Base-by-base conservation (phyloP, 306 rosid genomes). In the Fragaria iinumae region DNA sequence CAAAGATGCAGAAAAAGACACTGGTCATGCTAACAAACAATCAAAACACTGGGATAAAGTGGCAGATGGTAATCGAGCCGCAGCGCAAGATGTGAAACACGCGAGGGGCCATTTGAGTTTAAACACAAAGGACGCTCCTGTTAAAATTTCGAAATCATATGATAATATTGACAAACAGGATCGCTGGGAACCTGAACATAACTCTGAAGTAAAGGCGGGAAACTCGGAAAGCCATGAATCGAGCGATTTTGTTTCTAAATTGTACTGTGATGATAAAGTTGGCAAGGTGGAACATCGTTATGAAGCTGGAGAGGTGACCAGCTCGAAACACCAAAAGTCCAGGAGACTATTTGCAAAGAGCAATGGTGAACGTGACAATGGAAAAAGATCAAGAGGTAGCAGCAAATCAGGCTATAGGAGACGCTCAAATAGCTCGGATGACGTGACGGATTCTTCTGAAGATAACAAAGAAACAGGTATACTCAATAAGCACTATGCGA, bases 181-280 rank as follows among this genome's bases (percentile, higher is more conserved):
- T 64, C 79, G 76, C 48, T 77, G 73, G 79, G 82, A 82, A 50
- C 75, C 85, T 8, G 79, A 82, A 50, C 74, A 34, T 63, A 71
- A 38, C 6, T 60, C 11, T 47, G 23, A 20, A 43, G 29, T 21
- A n/a, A 72, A 49, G 23, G 77, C 36, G 18, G 39, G 59, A 55
- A 77, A 59, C 57, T 55, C 3, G 5, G 64, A 34, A 43, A 52
- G 47, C 36, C 2, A 25, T 12, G 53, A 67, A 55, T 39, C 48
- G 39, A 10, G 20, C 72, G 77, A 72, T 12, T 36, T 34, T 78
- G 77, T 48, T 49, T 62, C 67, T 1, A 43, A 48, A 48, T 0
- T 29, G 29, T 23, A 45, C 71, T 49, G 32, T 49, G 25, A 34
- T 16, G 53, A 29, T 21, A 25, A 71, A 78, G 53, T 49, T 63